These are phyloP conservation scores for Lavandula angustifolia DNA, from an alignment of 257 asterid species.

Conservation along the genomic window DNA sequence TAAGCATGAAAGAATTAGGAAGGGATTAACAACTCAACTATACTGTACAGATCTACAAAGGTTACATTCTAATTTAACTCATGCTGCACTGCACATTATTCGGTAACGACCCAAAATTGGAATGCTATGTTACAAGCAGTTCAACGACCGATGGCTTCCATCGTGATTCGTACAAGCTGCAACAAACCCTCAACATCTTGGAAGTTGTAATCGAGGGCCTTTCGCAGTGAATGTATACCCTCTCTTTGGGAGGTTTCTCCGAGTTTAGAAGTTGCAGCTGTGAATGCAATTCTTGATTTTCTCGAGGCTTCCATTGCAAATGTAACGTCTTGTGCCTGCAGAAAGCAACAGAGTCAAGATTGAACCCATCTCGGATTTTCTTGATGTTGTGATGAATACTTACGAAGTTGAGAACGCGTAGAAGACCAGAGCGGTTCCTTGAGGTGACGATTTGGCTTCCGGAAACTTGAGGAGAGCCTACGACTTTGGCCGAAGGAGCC, in stretches of 20 bases:
- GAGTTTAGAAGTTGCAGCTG: slow-evolving; percentile 65
- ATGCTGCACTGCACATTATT: slow-evolving; percentile 28
- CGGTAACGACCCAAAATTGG: slow-evolving; percentile 32
- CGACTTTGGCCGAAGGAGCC: slow-evolving; percentile 67
- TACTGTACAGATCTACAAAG: slow-evolving; percentile 61
- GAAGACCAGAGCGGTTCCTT: slow-evolving; percentile 43
- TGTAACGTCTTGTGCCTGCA: slow-evolving; percentile 81
- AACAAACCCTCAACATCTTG: slow-evolving; percentile 82
- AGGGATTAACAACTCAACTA: slow-evolving; percentile 37
- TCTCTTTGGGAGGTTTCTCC: slow-evolving; percentile 61
- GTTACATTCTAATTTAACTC: slow-evolving; percentile 37
- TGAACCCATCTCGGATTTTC: not conserved
- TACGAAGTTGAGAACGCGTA: slow-evolving; percentile 47
- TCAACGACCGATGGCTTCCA: slow-evolving; percentile 72
- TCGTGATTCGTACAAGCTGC: slow-evolving; percentile 84
- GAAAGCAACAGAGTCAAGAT: slow-evolving; percentile 24
- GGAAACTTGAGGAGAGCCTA: slow-evolving; percentile 57
- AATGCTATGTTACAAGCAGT: slow-evolving; percentile 27
- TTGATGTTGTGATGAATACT: slow-evolving; percentile 23
- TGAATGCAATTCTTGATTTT: slow-evolving; percentile 72
- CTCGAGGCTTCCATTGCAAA: slow-evolving; percentile 95
- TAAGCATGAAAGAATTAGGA: slow-evolving; percentile 38
- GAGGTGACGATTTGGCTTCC: slow-evolving; percentile 53
- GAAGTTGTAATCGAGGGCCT: slow-evolving; percentile 90
- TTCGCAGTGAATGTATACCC: slow-evolving; percentile 60